Conservation (phyloP, 164 flowering plant genomes). For the Paratinospora sagittata region DNA sequence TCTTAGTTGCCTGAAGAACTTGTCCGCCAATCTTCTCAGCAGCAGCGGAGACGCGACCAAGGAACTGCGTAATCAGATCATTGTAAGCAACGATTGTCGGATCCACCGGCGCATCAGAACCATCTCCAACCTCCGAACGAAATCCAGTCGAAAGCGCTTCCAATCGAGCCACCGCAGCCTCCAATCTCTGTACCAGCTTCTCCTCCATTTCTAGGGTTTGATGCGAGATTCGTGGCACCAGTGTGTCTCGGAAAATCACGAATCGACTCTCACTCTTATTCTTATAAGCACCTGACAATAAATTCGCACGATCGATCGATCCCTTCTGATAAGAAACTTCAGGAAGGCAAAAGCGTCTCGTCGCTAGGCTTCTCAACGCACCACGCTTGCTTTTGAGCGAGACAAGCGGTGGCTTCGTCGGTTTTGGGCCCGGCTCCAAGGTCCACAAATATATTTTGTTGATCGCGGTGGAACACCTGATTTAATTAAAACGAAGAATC, state of each 20-base stretch:
- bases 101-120: slow-evolving; percentile 23
- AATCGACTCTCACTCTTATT: neutral
- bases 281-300: neutral
- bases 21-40: slow-evolving; percentile 91
- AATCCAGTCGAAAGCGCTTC: slow-evolving; percentile 48
- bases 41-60: slow-evolving; percentile 51
- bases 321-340: neutral
- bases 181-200: slow-evolving; percentile 67
- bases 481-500: neutral
- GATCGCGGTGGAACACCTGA: neutral
- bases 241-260: neutral
- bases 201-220: slow-evolving; percentile 54
- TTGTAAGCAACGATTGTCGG: slow-evolving; percentile 71
- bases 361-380: neutral
- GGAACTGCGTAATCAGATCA: slow-evolving; percentile 43
- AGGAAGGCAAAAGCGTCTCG: neutral
- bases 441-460: neutral
- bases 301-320: neutral
- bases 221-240: neutral
- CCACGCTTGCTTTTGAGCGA: slow-evolving; percentile 5
- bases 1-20: slow-evolving; percentile 62
- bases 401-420: neutral
- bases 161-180: slow-evolving; percentile 75
- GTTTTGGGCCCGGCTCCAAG: neutral
- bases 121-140: neutral